Percentiles rank a stretch among this genome's conserved stretches.
Conservation (phyloP, 2,329 filamentous ascomycete species). For the Cadophora malorum region DNA sequence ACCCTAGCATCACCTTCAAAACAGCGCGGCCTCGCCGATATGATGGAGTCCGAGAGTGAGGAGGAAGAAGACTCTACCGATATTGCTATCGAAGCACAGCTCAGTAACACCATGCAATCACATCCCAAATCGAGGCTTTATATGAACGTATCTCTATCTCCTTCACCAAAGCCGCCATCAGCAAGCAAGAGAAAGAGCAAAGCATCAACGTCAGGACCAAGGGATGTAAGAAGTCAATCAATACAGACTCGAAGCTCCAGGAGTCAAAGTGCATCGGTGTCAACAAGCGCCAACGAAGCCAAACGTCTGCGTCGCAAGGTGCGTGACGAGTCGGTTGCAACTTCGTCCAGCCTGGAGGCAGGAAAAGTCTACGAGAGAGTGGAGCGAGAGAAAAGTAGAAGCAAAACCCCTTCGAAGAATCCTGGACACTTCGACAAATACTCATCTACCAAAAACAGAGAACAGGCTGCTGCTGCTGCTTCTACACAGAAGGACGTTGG, state of each 20-base stretch:
- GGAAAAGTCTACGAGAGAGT: conserved; percentile 26
- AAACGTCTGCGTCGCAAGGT: conserved; percentile 2
- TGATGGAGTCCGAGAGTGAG: conserved; percentile 29
- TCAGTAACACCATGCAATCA: conserved; percentile 2
- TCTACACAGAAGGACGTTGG: neutral
- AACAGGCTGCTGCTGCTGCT: neutral
- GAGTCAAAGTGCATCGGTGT: conserved; percentile 19
- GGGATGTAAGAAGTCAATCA: conserved; percentile 7
- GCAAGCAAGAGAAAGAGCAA: neutral
- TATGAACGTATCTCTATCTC: neutral
- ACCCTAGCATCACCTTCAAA: conserved; percentile 36
- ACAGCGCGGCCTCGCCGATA: conserved; percentile 31
- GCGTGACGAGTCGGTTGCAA: conserved; percentile 21
- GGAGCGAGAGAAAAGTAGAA: conserved; percentile 19
- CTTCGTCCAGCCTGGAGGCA: conserved; percentile 33
- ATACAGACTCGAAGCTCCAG: conserved; percentile 1
- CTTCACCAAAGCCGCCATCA: conserved; percentile 5
- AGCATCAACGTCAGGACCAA: neutral
- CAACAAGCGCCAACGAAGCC: neutral
- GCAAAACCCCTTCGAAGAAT: conserved; percentile 12
- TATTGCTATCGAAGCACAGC: conserved; percentile 18
- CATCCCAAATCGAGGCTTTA: neutral
- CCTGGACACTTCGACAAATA: neutral
- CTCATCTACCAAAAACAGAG: conserved; percentile 1
- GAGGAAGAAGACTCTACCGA: conserved; percentile 26